Percentiles rank a stretch among this genome's conserved stretches.
Conservation (phyloP, 2,329 filamentous ascomycete genomes). For the Colletotrichum orbiculare region DNA sequence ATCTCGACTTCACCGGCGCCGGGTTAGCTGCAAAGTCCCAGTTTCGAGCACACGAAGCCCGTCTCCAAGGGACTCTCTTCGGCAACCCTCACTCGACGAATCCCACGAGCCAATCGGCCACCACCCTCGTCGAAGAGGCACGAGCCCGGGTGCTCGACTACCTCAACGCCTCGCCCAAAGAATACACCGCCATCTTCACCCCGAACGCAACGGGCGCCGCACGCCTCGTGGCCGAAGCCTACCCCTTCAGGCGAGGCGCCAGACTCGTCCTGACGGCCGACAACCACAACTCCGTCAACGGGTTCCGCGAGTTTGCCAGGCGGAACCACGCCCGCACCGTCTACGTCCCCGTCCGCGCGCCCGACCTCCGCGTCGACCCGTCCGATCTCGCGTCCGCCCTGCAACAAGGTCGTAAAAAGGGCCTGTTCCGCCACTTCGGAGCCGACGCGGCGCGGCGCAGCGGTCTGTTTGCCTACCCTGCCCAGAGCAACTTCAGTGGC, state of each 20-base stretch:
- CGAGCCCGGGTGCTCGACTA: conserved; percentile 46
- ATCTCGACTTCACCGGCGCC: conserved; percentile 55
- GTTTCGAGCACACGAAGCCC: conserved; percentile 44
- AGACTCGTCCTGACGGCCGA: conserved; percentile 51
- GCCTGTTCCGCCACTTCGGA: not conserved
- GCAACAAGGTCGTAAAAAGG: conserved; percentile 12
- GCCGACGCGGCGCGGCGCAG: conserved; percentile 11
- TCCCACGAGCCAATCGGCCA: conserved; percentile 50
- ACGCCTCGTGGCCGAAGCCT: conserved; percentile 52
- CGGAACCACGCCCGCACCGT: conserved; percentile 39
- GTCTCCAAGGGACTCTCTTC: conserved; percentile 44
- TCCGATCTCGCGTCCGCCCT: conserved; percentile 42
- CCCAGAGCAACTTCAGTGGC: conserved; percentile 58
- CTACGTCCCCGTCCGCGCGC: conserved; percentile 45
- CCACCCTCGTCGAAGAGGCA: conserved; percentile 45
- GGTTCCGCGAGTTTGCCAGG: conserved; percentile 50
- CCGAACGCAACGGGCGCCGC: conserved; percentile 53
- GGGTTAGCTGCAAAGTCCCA: conserved; percentile 49
- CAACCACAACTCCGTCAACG: conserved; percentile 56
- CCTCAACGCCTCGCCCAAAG: conserved; percentile 48
- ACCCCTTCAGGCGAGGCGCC: conserved; percentile 44
- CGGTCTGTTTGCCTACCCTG: conserved; percentile 57
- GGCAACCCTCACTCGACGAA: conserved; percentile 55
- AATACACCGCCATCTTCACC: conserved; percentile 55
- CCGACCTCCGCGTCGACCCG: conserved; percentile 45